Base-by-base conservation (phyloP, 768 basidiomycete genomes). In the Rhizopogon sp. region DNA sequence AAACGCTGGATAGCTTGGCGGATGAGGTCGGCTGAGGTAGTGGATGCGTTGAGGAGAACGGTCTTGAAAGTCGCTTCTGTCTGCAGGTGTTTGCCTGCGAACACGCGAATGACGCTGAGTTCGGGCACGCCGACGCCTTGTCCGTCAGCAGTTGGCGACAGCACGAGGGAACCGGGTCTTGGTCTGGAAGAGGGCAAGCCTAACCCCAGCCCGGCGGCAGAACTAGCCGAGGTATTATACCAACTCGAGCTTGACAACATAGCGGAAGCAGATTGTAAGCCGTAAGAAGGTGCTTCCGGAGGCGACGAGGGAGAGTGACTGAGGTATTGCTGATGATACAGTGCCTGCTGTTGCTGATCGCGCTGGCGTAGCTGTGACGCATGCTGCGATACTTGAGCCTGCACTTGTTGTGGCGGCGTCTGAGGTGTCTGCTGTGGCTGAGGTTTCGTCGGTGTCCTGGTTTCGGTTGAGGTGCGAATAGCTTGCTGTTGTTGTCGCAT, bases 11-110 rank as follows among this genome's bases (percentile, higher is more conserved):
- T 87, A 6, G 95, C 92, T 73, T 99, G 97, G 54, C 82, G 80
- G 50, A 98, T 81, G 41, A 99, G 82, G 56, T 97, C 96, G 0
- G 78, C 73, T 0, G 92, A 82, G 0, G 88, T 89, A 0, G 96
- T 98, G 1, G 84, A 85, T 5, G 88, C 76, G 63, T 95, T 98
- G 54, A 98, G 80, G 16, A 98, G 73, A 1, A 96, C 97, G 6
- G 97, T 98, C 76, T 98, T 98, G 80, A 99, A 99, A 5, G 96
- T 97, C 2, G 94, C 93, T 62, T 98, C 95, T 0, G 93, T 92
- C 67, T 93, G 86, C 59, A 98, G 67, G 60, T 91, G 80, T 60
- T 88, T 84, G 29, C 96, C 97, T 0, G 96, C 95, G 65, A 99
- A 99, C 39, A 99, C 85, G 25, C 97, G 90, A 50, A 99, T 87